Evolutionary conservation across 2,329 filamentous ascomycete species (phyloP).

Genomic region (Cadophora sp.): DNA sequence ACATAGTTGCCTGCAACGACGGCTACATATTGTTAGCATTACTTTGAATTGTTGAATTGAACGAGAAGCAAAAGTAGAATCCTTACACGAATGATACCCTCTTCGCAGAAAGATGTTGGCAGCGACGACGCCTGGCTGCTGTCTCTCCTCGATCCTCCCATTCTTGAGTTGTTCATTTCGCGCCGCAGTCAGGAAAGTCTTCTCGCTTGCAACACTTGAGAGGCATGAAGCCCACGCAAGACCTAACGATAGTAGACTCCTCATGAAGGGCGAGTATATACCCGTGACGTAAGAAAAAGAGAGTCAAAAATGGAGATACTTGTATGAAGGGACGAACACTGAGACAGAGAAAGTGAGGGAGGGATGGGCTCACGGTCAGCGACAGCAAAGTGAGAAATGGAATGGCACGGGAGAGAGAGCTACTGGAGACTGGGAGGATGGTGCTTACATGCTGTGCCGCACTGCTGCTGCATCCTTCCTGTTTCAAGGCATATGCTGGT

Average conservation of each 20-base stretch:
- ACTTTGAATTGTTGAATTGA: not conserved
- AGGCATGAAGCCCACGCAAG: slow-evolving; percentile 14
- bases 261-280: slow-evolving; percentile 12
- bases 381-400: slow-evolving; percentile 2
- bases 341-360: not conserved
- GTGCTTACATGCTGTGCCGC: slow-evolving; percentile 13
- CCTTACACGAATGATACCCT: slow-evolving; percentile 24
- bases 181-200: not conserved
- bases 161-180: slow-evolving; percentile 10
- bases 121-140: slow-evolving; percentile 18
- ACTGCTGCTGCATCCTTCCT: slow-evolving; percentile 2
- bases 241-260: slow-evolving; percentile 9
- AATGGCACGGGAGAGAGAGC: not conserved
- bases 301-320: slow-evolving; percentile 11
- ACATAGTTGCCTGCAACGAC: slow-evolving; percentile 29
- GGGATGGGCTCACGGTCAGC: not conserved
- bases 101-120: slow-evolving; percentile 17
- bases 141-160: slow-evolving; percentile 15
- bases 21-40: slow-evolving; percentile 21
- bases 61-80: not conserved
- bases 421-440: not conserved
- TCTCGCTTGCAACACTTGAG: slow-evolving; percentile 1
- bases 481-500: slow-evolving; percentile 15
- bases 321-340: not conserved
- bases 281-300: slow-evolving; percentile 11